Base-by-base conservation (phyloP, 805 yeast genomes). In the Cyberlindnera subsufficiens region DNA sequence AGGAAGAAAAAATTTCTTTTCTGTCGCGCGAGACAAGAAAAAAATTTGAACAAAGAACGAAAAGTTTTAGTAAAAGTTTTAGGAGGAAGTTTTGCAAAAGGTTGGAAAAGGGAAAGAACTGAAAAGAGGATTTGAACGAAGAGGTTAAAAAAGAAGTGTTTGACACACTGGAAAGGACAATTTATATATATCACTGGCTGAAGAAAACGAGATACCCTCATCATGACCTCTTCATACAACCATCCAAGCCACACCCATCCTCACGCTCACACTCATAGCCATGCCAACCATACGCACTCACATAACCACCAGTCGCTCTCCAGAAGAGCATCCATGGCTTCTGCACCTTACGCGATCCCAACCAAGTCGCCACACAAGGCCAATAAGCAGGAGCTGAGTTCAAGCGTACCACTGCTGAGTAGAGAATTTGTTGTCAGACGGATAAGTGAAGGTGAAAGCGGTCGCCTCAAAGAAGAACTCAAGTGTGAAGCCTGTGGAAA, bases 401-500 rank as follows among this genome's bases (percentile, higher is more conserved):
- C 57, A 4, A 61, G 69, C 2, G 69, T 67, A n/a, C 74, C 77
- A 11, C 31, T 54, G 8, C 60, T 79, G 38, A 66, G 77, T 5
- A 63, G 85, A 46, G 83, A 82, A 50, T 84, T 86, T 62, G 95
- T 86, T 4, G 91, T 84, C 14, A 71, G 96, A 47, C 69, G 96
- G 43, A 85, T 85, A 41, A 77, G 86, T 38, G 96, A 86, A 60
- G 95, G 95, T 37, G 95, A 86, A 59, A 78, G 88, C 4, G 95
- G 95, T 18, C 66, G 96, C 38, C 69, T 85, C 38, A 87, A 86
- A 60, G 95, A 87, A 58, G 90, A 84, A 57, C 72, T 87, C 49
- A 81, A 81, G 55, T 87, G 96, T 67, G 95, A 88, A 61, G 87
- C 93, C 4, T 87, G 96, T 55, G 96, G 96, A 3, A 87, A 87